Evolutionary conservation across 495 filamentous ascomycete genomes (phyloP).

Genomic region (Oleoguttula mirabilis): DNA sequence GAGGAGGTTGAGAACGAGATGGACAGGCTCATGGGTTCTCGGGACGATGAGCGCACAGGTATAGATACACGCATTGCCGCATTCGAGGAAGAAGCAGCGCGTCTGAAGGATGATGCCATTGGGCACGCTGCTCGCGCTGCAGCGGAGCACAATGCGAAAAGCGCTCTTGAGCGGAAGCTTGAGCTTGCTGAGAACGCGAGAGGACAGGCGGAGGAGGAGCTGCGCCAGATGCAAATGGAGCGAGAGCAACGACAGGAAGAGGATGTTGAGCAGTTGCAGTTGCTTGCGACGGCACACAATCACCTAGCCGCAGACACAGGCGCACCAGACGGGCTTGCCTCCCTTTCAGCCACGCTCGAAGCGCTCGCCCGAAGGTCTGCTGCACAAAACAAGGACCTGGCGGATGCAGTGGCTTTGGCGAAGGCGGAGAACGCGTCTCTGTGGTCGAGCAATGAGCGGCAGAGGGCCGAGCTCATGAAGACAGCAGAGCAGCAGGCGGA

Average conservation of each 20-base stretch:
- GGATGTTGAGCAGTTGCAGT: conserved; percentile 41
- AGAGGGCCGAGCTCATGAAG: conserved; percentile 20
- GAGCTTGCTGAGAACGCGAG: conserved; percentile 38
- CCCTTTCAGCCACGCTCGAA: conserved; percentile 40
- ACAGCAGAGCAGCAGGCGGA: conserved; percentile 19
- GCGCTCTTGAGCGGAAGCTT: conserved; percentile 39
- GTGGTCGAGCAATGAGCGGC: conserved; percentile 21
- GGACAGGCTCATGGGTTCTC: conserved; percentile 67
- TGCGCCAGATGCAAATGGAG: conserved; percentile 31
- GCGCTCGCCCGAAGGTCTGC: conserved; percentile 30
- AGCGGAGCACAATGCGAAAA: conserved; percentile 44
- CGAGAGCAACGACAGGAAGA: conserved; percentile 35
- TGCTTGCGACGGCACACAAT: conserved; percentile 50
- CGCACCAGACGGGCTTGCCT: conserved; percentile 47
- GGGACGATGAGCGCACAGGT: conserved; percentile 62
- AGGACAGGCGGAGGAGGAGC: conserved; percentile 32
- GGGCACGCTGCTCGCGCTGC: conserved; percentile 34
- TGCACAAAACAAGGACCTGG: conserved; percentile 26
- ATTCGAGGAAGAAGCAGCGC: conserved; percentile 58
- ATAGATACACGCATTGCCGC: conserved; percentile 55
- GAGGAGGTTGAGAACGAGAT: conserved; percentile 88
- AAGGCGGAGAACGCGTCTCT: conserved; percentile 29
- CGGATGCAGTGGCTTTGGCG: conserved; percentile 28
- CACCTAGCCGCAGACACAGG: conserved; percentile 48
- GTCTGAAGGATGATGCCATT: conserved; percentile 15